phyloP scores from a whole-genome alignment of 805 yeast genomes.

The Saccharomycopsis babjevae region DNA sequence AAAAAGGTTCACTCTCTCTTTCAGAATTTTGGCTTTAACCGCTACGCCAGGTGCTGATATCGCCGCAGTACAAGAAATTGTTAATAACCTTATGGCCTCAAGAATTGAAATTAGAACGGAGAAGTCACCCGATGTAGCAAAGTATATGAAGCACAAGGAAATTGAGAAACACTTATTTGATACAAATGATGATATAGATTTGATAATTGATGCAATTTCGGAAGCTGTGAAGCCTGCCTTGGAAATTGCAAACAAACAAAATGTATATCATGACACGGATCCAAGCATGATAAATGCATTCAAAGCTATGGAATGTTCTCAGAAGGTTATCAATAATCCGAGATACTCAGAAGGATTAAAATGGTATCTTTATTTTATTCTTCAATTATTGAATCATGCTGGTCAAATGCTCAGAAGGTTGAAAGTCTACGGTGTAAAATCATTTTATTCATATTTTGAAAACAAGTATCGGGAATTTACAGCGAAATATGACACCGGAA shows the following conservation, averaged over 20 bases:
- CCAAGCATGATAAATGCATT: slow-evolving; percentile 63
- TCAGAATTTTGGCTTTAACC: slow-evolving; percentile 74
- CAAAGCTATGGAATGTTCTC: slow-evolving; percentile 58
- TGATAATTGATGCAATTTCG: slow-evolving; percentile 44
- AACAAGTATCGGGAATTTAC: slow-evolving; percentile 50
- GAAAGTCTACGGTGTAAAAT: slow-evolving; percentile 70
- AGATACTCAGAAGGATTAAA: slow-evolving; percentile 56
- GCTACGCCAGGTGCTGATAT: slow-evolving; percentile 93
- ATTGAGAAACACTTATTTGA: slow-evolving; percentile 51
- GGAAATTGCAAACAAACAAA: slow-evolving; percentile 50
- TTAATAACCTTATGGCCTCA: slow-evolving; percentile 63
- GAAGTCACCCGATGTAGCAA: slow-evolving; percentile 65
- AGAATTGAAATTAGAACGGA: slow-evolving; percentile 81
- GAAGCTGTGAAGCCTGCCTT: slow-evolving; percentile 60
- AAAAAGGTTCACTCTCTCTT: slow-evolving; percentile 51
- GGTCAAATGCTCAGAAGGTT: slow-evolving; percentile 65
- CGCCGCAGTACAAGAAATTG: slow-evolving; percentile 80
- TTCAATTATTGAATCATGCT: slow-evolving; percentile 55
- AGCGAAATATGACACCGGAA: slow-evolving; percentile 46
- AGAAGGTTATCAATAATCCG: slow-evolving; percentile 43
- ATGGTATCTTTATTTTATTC: slow-evolving; percentile 57
- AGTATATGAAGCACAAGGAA: slow-evolving; percentile 62
- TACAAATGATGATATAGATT: slow-evolving; percentile 43
- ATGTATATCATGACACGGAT: slow-evolving; percentile 54
- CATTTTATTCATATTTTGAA: slow-evolving; percentile 59